phyloP scores from a whole-genome alignment of 2,329 filamentous ascomycete genomes.

The Aspergillus spinulosporus region DNA sequence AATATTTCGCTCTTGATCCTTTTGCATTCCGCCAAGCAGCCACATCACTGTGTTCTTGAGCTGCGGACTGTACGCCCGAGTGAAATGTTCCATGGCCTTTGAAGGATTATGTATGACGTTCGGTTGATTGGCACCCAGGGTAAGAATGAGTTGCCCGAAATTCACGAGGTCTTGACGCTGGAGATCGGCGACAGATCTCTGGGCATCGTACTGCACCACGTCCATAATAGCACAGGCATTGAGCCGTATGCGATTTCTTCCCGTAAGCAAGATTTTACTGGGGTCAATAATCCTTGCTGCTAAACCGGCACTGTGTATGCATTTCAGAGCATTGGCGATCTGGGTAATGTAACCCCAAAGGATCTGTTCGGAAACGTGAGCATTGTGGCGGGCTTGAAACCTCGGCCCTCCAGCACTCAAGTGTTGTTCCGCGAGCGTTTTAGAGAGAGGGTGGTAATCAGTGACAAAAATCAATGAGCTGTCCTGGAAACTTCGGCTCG shows the following conservation, averaged over 20 bases:
- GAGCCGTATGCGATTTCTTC: slow-evolving; percentile 84
- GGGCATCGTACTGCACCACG: slow-evolving; percentile 77
- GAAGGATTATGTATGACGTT: slow-evolving; percentile 63
- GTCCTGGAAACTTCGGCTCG: slow-evolving; percentile 87
- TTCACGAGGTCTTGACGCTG: slow-evolving; percentile 86
- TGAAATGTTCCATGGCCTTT: slow-evolving; percentile 73
- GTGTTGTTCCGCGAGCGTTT: slow-evolving; percentile 83
- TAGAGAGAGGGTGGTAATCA: slow-evolving; percentile 87
- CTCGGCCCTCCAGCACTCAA: slow-evolving; percentile 39
- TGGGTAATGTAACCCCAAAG: slow-evolving; percentile 93
- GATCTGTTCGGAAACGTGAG: slow-evolving; percentile 66
- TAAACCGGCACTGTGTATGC: slow-evolving; percentile 77
- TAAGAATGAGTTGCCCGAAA: slow-evolving; percentile 81
- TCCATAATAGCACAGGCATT: slow-evolving; percentile 88
- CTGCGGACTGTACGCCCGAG: slow-evolving; percentile 72
- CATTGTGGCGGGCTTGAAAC: slow-evolving; percentile 47
- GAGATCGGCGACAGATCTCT: slow-evolving; percentile 68
- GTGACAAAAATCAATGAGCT: slow-evolving; percentile 93
- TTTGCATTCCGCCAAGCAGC: slow-evolving; percentile 69
- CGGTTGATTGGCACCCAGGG: slow-evolving; percentile 69
- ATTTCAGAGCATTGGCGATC: slow-evolving; percentile 81
- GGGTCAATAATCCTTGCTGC: slow-evolving; percentile 84
- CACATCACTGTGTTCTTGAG: slow-evolving; percentile 78
- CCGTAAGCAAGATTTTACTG: slow-evolving; percentile 85
- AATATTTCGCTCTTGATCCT: slow-evolving; percentile 66